Evolutionary conservation across 1,139 yeast genomes (phyloP).

Genomic region (Petasospora fabianii): DNA sequence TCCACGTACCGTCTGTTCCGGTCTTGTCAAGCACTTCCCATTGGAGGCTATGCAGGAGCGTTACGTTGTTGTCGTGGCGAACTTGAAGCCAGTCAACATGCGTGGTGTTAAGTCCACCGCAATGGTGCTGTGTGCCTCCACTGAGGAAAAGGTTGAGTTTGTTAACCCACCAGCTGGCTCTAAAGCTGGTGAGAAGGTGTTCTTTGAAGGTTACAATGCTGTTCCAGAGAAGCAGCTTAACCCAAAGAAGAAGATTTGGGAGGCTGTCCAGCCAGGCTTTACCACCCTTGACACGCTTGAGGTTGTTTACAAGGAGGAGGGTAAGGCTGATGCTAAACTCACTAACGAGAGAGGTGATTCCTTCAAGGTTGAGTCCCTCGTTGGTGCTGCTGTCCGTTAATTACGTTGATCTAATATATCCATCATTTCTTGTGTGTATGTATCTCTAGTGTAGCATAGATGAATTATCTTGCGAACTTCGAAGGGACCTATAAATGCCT

Average conservation of each 20-base stretch:
- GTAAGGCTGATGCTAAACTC: conserved; percentile 71
- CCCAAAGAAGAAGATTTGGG: conserved; percentile 99
- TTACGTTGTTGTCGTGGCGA: conserved; percentile 78
- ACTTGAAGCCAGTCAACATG: conserved; percentile 89
- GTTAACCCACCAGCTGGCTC: conserved; percentile 95
- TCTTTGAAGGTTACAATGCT: conserved; percentile 86
- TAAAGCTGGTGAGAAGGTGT: conserved; percentile 92
- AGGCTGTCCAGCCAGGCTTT: conserved; percentile 87
- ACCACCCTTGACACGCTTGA: conserved; percentile 72
- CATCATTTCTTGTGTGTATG: no score
- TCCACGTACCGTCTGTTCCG: conserved; percentile 98
- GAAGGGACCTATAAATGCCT: no score
- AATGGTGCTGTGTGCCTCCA: conserved; percentile 95
- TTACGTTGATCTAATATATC: no score
- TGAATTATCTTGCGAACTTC: no score
- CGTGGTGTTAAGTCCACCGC: conserved; percentile 93
- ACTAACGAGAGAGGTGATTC: conserved; percentile 72
- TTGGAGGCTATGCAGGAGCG: conserved; percentile 82
- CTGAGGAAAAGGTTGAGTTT: conserved; percentile 80
- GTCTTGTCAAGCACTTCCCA: conserved; percentile 75
- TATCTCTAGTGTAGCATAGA: no score
- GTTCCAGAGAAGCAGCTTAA: conserved; percentile 89
- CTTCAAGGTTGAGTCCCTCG: conserved; percentile 66
- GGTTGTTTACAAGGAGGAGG: conserved; percentile 77
- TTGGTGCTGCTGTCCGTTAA: conserved; percentile 70